These are phyloP conservation scores for Nadsonia commutata DNA, from an alignment of 1,139 yeast genomes.

Conservation along the genomic window DNA sequence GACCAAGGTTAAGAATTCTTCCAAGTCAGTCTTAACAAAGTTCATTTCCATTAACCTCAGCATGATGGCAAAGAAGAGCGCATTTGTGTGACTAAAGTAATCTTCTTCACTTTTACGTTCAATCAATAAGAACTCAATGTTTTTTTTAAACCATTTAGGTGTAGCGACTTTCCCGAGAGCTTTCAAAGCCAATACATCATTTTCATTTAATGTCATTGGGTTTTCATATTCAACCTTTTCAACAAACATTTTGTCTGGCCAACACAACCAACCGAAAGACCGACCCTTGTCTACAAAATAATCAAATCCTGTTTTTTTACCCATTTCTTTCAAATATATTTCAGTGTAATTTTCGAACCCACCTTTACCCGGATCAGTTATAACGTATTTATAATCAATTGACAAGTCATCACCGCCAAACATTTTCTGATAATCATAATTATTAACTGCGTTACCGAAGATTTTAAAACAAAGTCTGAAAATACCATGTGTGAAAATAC, in stretches of 20 bases:
- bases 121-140: constrained; percentile 33
- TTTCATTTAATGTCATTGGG: constrained; percentile 25
- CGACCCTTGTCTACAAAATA: constrained; percentile 28
- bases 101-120: constrained; percentile 24
- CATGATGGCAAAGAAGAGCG: constrained; percentile 14
- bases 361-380: not conserved
- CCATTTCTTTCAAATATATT: constrained; percentile 39
- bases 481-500: constrained; percentile 49
- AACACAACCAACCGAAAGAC: constrained; percentile 66
- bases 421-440: constrained; percentile 33
- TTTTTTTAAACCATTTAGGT: constrained; percentile 42
- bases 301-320: constrained; percentile 21
- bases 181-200: constrained; percentile 29
- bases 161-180: constrained; percentile 34
- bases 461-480: constrained; percentile 41
- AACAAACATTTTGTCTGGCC: constrained; percentile 50
- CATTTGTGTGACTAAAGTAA: constrained; percentile 17
- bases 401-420: constrained; percentile 9
- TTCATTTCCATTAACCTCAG: constrained; percentile 16
- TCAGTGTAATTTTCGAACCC: constrained; percentile 12
- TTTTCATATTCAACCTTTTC: constrained; percentile 21
- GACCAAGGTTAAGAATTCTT: constrained; percentile 12
- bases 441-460: constrained; percentile 36
- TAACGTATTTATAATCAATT: not conserved
- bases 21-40: constrained; percentile 12